Percentiles rank a stretch among this genome's conserved stretches.
Evolutionary conservation across 768 basidiomycete species (phyloP).

Genomic region (Rhodotorula diobovata): DNA sequence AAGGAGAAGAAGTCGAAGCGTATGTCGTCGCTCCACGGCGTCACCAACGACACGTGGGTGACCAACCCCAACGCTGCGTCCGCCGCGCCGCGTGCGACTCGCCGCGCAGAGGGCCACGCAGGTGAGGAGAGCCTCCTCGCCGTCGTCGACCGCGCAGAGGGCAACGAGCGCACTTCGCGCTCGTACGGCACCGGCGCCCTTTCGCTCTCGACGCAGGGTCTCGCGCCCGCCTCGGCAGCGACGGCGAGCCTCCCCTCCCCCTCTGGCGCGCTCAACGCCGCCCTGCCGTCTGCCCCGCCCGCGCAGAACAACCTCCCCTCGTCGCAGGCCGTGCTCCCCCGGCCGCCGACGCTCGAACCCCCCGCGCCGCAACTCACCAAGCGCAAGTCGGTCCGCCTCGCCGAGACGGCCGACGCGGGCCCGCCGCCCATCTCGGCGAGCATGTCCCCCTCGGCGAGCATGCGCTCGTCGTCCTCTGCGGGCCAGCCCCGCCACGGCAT

Average conservation of each 20-base stretch:
- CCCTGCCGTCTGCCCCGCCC: background rate
- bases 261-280: background rate
- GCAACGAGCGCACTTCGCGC: slow-evolving; percentile 18
- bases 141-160: slow-evolving; percentile 31
- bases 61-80: background rate
- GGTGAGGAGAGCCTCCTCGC: slow-evolving; percentile 24
- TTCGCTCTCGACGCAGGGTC: too few species aligned
- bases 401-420: slow-evolving; percentile 5
- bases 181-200: slow-evolving; percentile 9
- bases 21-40: slow-evolving; percentile 14
- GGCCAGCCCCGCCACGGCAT: slow-evolving; percentile 8
- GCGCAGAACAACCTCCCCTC: background rate
- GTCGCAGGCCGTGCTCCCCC: background rate
- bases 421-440: background rate
- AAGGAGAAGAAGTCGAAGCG: slow-evolving; percentile 30
- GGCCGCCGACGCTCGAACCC: background rate
- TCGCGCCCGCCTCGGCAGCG: background rate
- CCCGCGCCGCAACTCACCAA: slow-evolving; percentile 7
- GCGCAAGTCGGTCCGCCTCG: slow-evolving; percentile 38
- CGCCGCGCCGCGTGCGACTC: background rate
- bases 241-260: background rate
- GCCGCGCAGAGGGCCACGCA: slow-evolving; percentile 2
- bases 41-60: slow-evolving; percentile 30
- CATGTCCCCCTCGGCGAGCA: slow-evolving; percentile 22
- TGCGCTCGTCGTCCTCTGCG: background rate